Evolutionary conservation across 192 early-diverging fungal genomes (phyloP), one percentile per base, ranked within the genome.

Genomic region (Rhizophagus prolifer): DNA sequence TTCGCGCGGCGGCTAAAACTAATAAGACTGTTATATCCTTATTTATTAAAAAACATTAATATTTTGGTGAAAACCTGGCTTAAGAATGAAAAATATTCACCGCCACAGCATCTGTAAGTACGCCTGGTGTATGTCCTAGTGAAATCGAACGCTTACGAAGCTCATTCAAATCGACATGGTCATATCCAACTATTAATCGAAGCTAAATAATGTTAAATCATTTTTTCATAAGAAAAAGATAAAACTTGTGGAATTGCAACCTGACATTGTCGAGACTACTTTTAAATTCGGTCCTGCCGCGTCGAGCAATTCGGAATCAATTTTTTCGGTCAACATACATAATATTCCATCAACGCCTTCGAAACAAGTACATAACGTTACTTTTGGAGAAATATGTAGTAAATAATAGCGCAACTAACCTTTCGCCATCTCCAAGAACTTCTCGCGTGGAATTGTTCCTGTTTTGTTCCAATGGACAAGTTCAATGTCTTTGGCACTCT

Each of bases 101-200:
- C 7, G 95, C 95, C 14, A 92, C 92, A 0, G 95, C 94, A 72
- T 95, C 94, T 0, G 95, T 97, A 50, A 96, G 83, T 1, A 96
- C 95, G 69, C 92, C 92, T 7, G 95, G 94, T 1, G 95, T 97
- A 78, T 93, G 88, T 6, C 95, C 95, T 8, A 97, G 74, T 21
- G 63, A 58, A n/a, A 95, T 80, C 2, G 83, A 82, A 23, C 86
- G 83, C 9, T 82, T 81, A 25, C 87, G 79, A 21, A 90, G 75
- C 9, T 84, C 88, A 7, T 70, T 72, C 0, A 88, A 70, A 75
- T 92, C 90, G 25, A 96, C 89, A 74, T 96, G 95, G 72, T 96
- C 94, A 81, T 89, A 92, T 23, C 95, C 95, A 23, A 94, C 95
- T 76, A 21, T 75, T 60, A 9, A 38, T 0, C 36, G 7, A 34